Evolutionary conservation across 805 yeast genomes (phyloP).

Genomic region (Hanseniaspora lachancei): DNA sequence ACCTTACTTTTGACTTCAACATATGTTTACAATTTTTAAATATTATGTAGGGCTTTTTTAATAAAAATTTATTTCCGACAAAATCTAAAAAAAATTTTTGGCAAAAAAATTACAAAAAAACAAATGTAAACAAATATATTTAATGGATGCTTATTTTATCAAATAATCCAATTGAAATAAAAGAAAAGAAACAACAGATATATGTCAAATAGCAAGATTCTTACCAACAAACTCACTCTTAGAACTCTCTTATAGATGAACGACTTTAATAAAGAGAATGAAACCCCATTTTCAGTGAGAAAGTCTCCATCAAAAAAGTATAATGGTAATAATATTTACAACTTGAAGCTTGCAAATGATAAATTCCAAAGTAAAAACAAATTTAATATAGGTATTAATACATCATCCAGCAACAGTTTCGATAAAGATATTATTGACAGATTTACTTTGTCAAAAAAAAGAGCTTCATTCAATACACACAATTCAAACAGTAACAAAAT

Average conservation of each 20-base stretch:
- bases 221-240: no score
- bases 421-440: constrained; percentile 5
- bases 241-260: not conserved
- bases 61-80: no score
- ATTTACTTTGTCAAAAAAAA: constrained; percentile 2
- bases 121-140: no score
- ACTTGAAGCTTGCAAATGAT: not conserved
- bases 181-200: no score
- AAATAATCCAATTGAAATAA: no score
- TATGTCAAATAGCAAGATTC: no score
- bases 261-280: not conserved
- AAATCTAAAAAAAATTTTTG: no score
- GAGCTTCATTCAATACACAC: not conserved
- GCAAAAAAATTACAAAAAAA: no score
- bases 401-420: not conserved
- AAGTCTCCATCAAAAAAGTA: not conserved
- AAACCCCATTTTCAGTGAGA: not conserved
- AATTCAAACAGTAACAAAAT: not conserved
- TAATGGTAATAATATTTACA: not conserved
- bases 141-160: no score
- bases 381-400: not conserved
- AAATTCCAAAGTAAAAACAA: not conserved
- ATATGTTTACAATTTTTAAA: no score
- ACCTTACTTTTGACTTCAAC: no score
- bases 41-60: no score